Conservation (phyloP, 805 yeast genomes). For the Wickerhamomyces subpelliculosus region DNA sequence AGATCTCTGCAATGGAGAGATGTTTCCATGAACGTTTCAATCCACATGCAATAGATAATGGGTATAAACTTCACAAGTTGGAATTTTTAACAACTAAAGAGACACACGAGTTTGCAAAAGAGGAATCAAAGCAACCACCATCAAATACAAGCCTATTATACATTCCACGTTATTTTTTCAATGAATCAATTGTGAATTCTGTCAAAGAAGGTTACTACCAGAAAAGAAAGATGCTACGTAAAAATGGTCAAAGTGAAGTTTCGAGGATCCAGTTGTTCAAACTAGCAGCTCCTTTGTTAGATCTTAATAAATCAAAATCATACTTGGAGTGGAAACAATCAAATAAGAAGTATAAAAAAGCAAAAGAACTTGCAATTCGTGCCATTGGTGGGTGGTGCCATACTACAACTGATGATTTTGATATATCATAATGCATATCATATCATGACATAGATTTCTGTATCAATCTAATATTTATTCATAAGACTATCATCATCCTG, state of each 20-base stretch:
- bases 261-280: conserved; percentile 24
- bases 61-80: too few relatives aligned
- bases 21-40: conserved; percentile 13
- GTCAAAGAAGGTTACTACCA: conserved; percentile 50
- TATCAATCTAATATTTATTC: too few relatives aligned
- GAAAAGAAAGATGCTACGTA: conserved; percentile 37
- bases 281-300: conserved; percentile 12
- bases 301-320: neutral
- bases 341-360: conserved; percentile 20
- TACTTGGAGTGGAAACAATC: conserved; percentile 28
- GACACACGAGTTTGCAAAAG: conserved; percentile 1
- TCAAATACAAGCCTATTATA: conserved; percentile 23
- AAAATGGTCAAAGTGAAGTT: conserved; percentile 35
- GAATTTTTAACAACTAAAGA: neutral
- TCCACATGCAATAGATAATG: too few relatives aligned
- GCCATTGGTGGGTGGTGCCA: conserved; percentile 40
- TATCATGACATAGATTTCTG: too few relatives aligned
- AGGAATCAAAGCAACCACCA: conserved; percentile 8
- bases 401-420: conserved; percentile 34
- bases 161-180: conserved; percentile 12
- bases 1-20: conserved; percentile 7
- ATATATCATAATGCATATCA: neutral
- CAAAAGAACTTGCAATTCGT: conserved; percentile 24
- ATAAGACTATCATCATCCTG: too few relatives aligned
- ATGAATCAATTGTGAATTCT: conserved; percentile 43